Base-by-base conservation (phyloP, 345 rosid species). In the Hibiscus trionum region DNA sequence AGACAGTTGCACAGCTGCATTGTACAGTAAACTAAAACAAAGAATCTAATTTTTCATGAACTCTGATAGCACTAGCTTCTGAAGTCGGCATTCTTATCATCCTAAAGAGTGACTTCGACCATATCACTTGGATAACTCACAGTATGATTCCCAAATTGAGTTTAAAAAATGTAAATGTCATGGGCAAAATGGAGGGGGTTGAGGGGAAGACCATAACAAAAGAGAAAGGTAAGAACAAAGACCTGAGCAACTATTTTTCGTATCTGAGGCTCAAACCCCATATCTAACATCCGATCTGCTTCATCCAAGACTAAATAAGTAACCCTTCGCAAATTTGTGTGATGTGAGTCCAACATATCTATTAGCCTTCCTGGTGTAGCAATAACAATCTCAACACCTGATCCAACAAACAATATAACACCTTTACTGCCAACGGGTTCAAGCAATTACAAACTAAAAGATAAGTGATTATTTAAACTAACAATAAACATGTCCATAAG, bases 201-300 rank as follows among this genome's bases (percentile, higher is more conserved):
- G 52, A 12, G 37, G 15, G 64, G 12, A n/a, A 72, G 4, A 19
- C 7, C 19, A 42, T 65, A 63, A 53, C 12, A 0, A 53, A 24
- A 63, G 26, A 7, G 14, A 37, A 63, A 63, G 49, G 27, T 63
- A n/a, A 37, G 47, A 63, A 63, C 3, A 63, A 42, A 3, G 47
- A 35, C 67, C 90, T 93, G 99, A 69, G 93, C 80, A 76, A 96
- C 83, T 76, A 93, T 87, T 84, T 96, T 96, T 53, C 90, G 82
- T 69, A 96, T 93, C 70, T 96, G 99, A 80, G 98, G 99, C 67
- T 96, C 98, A 70, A 96, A 96, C 5, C 99, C 99, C 99, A 96
- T 96, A 77, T 96, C 98, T 53, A 96, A 82, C 99, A 96, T 96
- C 76, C 99, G 84, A 86, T 96, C 99, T 71, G 99, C 99, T 75